Conservation (phyloP, 768 basidiomycete genomes). For the Artomyces pyxidatus region DNA sequence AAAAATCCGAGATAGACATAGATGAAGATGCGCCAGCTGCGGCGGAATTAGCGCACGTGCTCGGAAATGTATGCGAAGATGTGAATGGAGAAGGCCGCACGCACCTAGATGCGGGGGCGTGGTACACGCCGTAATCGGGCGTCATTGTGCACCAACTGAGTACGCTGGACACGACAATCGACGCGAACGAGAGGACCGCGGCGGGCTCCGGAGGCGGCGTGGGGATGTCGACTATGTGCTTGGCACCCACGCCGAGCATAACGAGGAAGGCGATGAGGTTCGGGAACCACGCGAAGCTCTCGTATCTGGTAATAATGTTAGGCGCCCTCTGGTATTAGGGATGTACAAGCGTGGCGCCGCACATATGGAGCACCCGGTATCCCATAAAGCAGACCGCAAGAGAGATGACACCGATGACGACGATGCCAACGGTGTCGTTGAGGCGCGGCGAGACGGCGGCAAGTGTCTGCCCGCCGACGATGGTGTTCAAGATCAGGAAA, state of each 20-base stretch:
- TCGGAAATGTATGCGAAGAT: background rate
- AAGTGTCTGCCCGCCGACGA: slow-evolving; percentile 42
- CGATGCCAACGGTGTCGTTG: slow-evolving; percentile 31
- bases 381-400: slow-evolving; percentile 31
- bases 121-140: slow-evolving; percentile 43
- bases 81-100: background rate
- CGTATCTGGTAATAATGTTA: slow-evolving; percentile 23
- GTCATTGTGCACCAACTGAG: slow-evolving; percentile 37
- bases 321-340: background rate
- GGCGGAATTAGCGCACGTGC: background rate
- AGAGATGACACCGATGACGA: slow-evolving; percentile 33
- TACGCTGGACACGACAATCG: slow-evolving; percentile 35
- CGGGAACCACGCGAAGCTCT: slow-evolving; percentile 33
- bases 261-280: slow-evolving; percentile 30
- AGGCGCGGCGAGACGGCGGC: slow-evolving; percentile 29
- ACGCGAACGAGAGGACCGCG: slow-evolving; percentile 34
- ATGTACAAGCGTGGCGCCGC: background rate
- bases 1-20: slow-evolving; percentile 42
- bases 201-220: slow-evolving; percentile 25
- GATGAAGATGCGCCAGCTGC: slow-evolving; percentile 31
- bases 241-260: slow-evolving; percentile 29
- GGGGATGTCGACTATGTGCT: slow-evolving; percentile 23
- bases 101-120: slow-evolving; percentile 27
- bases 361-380: slow-evolving; percentile 28
- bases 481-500: slow-evolving; percentile 41